Percentiles rank a stretch among this genome's conserved stretches.
These are phyloP conservation scores for Phytophthora pinifolia DNA, from an alignment of 352 stramenopile species.

Conservation along the genomic window DNA sequence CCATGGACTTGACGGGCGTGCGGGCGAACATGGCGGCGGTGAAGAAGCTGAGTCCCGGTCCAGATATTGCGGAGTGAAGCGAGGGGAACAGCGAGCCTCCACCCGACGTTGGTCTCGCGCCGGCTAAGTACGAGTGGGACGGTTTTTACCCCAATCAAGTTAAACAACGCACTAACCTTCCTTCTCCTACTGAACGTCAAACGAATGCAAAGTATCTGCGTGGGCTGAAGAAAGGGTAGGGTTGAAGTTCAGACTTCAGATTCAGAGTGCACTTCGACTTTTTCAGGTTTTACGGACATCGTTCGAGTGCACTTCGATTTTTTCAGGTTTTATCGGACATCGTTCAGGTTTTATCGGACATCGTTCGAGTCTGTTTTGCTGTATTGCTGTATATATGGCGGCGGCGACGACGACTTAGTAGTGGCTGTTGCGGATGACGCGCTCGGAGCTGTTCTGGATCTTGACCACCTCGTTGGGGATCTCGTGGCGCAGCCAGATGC, in stretches of 20 bases:
- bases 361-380: no score
- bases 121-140: slow-evolving; percentile 24
- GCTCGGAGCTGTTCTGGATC: slow-evolving; percentile 89
- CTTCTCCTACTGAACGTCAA: no score
- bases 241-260: no score
- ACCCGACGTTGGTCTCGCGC: slow-evolving; percentile 22
- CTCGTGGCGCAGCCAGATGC: slow-evolving; percentile 77
- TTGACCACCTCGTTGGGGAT: slow-evolving; percentile 88
- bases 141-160: slow-evolving; percentile 23
- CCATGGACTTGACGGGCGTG: slow-evolving; percentile 50
- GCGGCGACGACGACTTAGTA: slow-evolving; percentile 41
- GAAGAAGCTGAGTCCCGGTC: slow-evolving; percentile 1
- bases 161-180: neutral
- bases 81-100: slow-evolving; percentile 10
- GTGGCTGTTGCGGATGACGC: slow-evolving; percentile 86
- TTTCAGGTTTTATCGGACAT: neutral
- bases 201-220: no score
- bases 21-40: slow-evolving; percentile 56
- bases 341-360: neutral
- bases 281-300: neutral
- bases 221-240: slow-evolving; percentile 3
- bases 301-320: neutral
- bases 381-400: no score
- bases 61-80: no score
- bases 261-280: no score